Conservation (phyloP, 2,329 filamentous ascomycete genomes). For the Sarocladium brachiariae region DNA sequence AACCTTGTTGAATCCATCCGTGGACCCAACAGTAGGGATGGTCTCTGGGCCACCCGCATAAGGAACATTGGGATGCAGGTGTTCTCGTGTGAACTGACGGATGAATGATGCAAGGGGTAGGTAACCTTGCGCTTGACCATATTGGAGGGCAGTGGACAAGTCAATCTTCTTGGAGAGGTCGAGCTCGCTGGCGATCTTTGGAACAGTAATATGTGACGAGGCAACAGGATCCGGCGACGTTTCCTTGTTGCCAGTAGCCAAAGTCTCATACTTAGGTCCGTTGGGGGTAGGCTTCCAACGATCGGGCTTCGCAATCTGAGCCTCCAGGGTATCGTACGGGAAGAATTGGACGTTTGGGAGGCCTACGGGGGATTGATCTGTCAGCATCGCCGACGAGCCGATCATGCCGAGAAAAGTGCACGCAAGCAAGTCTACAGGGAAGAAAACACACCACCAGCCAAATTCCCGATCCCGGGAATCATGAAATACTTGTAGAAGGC, state of each 20-base stretch:
- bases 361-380: conserved; percentile 38
- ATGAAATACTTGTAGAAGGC: conserved; percentile 78
- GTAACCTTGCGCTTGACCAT: conserved; percentile 76
- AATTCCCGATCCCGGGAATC: conserved; percentile 55
- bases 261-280: conserved; percentile 32
- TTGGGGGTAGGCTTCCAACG: conserved; percentile 68
- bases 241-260: conserved; percentile 9
- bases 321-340: conserved; percentile 85
- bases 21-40: conserved; percentile 72
- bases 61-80: conserved; percentile 74
- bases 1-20: conserved; percentile 77
- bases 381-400: neutral
- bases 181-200: conserved; percentile 53
- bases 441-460: conserved; percentile 49
- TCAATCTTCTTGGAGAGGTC: conserved; percentile 69
- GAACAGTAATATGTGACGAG: conserved; percentile 58
- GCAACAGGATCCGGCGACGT: conserved; percentile 24
- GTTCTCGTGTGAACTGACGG: conserved; percentile 67
- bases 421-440: conserved; percentile 6
- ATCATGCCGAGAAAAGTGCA: neutral
- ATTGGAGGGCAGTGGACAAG: conserved; percentile 75
- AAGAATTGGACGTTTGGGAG: conserved; percentile 78
- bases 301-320: conserved; percentile 65
- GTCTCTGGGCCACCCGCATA: conserved; percentile 72
- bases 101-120: conserved; percentile 72